phyloP scores from a whole-genome alignment of 2,329 filamentous ascomycete species.

The Claviceps sp. region DNA sequence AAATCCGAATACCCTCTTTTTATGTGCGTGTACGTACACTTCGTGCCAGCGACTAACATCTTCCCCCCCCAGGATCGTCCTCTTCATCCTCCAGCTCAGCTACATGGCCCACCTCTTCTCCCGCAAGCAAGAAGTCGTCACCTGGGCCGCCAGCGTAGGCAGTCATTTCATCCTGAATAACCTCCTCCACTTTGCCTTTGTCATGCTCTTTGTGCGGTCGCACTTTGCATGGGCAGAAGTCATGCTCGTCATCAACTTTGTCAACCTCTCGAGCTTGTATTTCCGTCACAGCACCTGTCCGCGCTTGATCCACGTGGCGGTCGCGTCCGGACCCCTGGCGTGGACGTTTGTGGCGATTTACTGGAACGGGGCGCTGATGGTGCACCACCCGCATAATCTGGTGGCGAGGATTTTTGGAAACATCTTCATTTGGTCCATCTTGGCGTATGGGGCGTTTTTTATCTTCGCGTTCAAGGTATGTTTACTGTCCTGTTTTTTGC shows the following conservation, averaged over 20 bases:
- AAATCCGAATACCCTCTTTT: too few relatives aligned
- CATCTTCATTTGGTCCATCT: slow-evolving; percentile 74
- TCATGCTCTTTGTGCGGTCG: slow-evolving; percentile 68
- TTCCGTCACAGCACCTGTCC: slow-evolving; percentile 64
- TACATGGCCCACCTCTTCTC: slow-evolving; percentile 71
- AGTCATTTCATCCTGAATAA: slow-evolving; percentile 81
- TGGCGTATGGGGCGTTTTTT: slow-evolving; percentile 67
- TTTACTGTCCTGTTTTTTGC: not conserved
- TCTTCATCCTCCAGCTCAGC: slow-evolving; percentile 62
- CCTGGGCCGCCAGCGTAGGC: slow-evolving; percentile 62
- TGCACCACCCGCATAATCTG: slow-evolving; percentile 51
- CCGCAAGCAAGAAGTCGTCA: slow-evolving; percentile 45
- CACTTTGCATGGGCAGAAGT: slow-evolving; percentile 67
- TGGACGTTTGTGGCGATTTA: slow-evolving; percentile 82
- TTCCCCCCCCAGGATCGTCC: slow-evolving; percentile 40
- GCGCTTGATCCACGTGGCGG: slow-evolving; percentile 62
- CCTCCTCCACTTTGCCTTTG: slow-evolving; percentile 66
- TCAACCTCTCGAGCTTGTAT: slow-evolving; percentile 68
- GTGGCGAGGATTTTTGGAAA: slow-evolving; percentile 73
- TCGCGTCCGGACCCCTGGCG: slow-evolving; percentile 61
- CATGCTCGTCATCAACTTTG: slow-evolving; percentile 65
- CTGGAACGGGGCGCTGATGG: slow-evolving; percentile 77
- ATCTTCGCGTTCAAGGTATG: slow-evolving; percentile 56
- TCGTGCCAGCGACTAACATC: too few relatives aligned
- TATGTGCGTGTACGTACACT: too few relatives aligned